phyloP scores from a whole-genome alignment of 2,329 filamentous ascomycete genomes.

The Colletotrichum filicis region DNA sequence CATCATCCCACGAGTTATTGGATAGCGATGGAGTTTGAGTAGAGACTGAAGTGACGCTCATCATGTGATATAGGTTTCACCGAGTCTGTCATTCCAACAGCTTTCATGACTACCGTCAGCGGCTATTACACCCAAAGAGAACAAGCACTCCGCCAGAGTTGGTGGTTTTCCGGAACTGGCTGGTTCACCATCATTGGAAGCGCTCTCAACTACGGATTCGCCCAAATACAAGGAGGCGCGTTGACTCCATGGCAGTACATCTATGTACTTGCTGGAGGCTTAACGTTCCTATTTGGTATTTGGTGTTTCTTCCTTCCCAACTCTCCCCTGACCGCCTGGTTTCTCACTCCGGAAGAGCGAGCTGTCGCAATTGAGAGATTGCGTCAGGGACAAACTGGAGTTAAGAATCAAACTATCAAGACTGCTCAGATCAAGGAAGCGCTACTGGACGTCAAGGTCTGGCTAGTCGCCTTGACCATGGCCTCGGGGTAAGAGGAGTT shows the following conservation, averaged over 20 bases:
- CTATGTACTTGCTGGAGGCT: slow-evolving; percentile 72
- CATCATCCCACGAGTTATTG: no score
- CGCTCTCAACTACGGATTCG: slow-evolving; percentile 74
- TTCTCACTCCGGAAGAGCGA: slow-evolving; percentile 70
- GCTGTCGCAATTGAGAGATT: slow-evolving; percentile 74
- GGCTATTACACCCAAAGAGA: slow-evolving; percentile 74
- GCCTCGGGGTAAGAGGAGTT: slow-evolving; percentile 59
- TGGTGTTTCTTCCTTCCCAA: slow-evolving; percentile 74
- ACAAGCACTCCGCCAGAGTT: slow-evolving; percentile 72
- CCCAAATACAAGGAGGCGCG: slow-evolving; percentile 65
- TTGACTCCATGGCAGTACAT: slow-evolving; percentile 77
- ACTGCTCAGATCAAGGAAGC: slow-evolving; percentile 67
- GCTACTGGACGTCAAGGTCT: slow-evolving; percentile 69
- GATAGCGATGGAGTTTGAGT: no score
- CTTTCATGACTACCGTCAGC: slow-evolving; percentile 72
- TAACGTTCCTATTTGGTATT: slow-evolving; percentile 73
- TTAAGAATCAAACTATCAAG: slow-evolving; percentile 71
- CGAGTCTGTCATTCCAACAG: slow-evolving; percentile 73
- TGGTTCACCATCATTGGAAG: slow-evolving; percentile 73
- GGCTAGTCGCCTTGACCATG: slow-evolving; percentile 75
- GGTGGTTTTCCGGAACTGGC: slow-evolving; percentile 73
- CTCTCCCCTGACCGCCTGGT: slow-evolving; percentile 76
- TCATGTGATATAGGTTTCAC: slow-evolving; percentile 54
- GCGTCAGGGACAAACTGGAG: slow-evolving; percentile 70
- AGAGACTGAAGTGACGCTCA: not conserved